Evolutionary conservation across 306 rosid genomes (phyloP).

Genomic region (Cucurbita moschata): DNA sequence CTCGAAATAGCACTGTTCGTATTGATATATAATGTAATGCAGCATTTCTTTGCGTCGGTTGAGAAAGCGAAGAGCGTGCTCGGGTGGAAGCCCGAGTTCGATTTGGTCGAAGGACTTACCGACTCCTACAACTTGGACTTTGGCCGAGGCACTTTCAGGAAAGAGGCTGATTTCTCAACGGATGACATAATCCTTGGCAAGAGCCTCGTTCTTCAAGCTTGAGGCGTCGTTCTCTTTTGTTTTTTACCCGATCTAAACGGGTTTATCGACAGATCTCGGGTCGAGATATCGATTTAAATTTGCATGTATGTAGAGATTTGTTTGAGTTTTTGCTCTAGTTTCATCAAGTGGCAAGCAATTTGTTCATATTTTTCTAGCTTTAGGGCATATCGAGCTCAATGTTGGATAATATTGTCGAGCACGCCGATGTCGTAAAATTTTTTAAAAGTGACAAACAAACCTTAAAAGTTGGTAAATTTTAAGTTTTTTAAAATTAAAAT

Average conservation of each 20-base stretch:
- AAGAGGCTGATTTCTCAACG: slow-evolving; percentile 79
- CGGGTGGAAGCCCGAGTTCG: slow-evolving; percentile 66
- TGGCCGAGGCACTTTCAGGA: slow-evolving; percentile 81
- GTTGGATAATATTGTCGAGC: background rate
- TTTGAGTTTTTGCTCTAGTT: background rate
- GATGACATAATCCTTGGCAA: slow-evolving; percentile 93
- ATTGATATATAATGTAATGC: slow-evolving; percentile 12
- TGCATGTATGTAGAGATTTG: background rate
- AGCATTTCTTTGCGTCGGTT: slow-evolving; percentile 89
- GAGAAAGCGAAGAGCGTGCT: slow-evolving; percentile 81
- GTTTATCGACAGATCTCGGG: background rate
- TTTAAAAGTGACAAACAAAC: background rate
- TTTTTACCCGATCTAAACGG: background rate
- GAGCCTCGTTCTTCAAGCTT: slow-evolving; percentile 48
- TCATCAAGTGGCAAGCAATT: background rate
- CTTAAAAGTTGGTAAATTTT: no score
- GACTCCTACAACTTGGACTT: slow-evolving; percentile 84
- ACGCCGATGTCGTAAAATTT: background rate
- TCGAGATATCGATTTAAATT: background rate
- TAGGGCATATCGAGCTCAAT: background rate
- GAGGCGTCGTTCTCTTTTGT: background rate
- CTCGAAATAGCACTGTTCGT: background rate
- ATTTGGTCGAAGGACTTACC: slow-evolving; percentile 70
- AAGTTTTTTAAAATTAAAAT: no score
- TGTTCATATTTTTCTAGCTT: background rate